These are phyloP conservation scores for Calamus simplicifolius DNA, from an alignment of 176 grass and related monocot species.

Conservation along the genomic window DNA sequence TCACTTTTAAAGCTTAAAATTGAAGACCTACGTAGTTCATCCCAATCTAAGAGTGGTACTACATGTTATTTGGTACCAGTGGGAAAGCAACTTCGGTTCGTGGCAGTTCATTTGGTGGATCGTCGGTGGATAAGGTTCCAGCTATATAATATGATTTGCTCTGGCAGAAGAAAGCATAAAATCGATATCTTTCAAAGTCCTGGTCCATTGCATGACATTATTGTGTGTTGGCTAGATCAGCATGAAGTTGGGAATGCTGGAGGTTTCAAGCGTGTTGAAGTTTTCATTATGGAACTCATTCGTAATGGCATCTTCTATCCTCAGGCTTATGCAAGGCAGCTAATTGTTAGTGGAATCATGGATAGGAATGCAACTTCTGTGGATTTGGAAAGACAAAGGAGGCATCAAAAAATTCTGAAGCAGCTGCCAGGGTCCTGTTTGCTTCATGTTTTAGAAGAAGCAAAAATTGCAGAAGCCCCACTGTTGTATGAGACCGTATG, in stretches of 20 bases:
- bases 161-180: slow-evolving; percentile 51
- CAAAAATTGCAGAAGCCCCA: slow-evolving; percentile 39
- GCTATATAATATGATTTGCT: slow-evolving; percentile 29
- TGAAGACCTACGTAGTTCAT: slow-evolving; percentile 60
- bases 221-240: slow-evolving; percentile 98
- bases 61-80: slow-evolving; percentile 27
- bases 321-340: slow-evolving; percentile 90
- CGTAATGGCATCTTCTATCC: slow-evolving; percentile 83
- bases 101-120: slow-evolving; percentile 28
- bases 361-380: slow-evolving; percentile 53
- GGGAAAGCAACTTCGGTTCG: slow-evolving; percentile 46
- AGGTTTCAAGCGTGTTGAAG: slow-evolving; percentile 65
- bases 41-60: slow-evolving; percentile 47
- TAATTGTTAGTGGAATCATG: slow-evolving; percentile 90
- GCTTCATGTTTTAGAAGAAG: slow-evolving; percentile 76
- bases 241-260: slow-evolving; percentile 70
- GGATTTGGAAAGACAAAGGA: slow-evolving; percentile 72
- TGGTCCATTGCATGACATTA: slow-evolving; percentile 89
- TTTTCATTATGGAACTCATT: slow-evolving; percentile 76
- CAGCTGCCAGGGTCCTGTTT: slow-evolving; percentile 72
- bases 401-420: slow-evolving; percentile 81
- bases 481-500: slow-evolving; percentile 49
- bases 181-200: slow-evolving; percentile 78
- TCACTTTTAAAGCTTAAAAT: slow-evolving; percentile 88
- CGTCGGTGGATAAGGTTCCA: slow-evolving; percentile 22